Evolutionary conservation across 2,329 filamentous ascomycete genomes (phyloP).

Genomic region (Trichoderma gracile): DNA sequence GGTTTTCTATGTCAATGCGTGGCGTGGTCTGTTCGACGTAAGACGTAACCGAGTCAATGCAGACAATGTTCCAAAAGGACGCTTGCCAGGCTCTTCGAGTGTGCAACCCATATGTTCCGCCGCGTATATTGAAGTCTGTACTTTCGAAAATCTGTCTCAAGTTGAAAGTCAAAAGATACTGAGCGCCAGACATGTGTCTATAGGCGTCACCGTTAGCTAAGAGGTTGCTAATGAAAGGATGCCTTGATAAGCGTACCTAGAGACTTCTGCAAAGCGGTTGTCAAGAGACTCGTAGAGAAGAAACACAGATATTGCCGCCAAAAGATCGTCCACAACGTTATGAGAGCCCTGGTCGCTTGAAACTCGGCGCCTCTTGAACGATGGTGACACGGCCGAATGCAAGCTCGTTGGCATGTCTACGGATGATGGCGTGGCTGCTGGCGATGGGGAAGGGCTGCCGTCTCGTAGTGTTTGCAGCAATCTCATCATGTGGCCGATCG

Average conservation of each 20-base stretch:
- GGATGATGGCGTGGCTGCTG: constrained; percentile 8
- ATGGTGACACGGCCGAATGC: constrained; percentile 7
- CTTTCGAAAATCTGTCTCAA: constrained; percentile 5
- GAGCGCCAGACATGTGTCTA: constrained; percentile 29
- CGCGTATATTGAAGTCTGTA: constrained; percentile 11
- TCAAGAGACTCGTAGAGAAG: constrained; percentile 30
- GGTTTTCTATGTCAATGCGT: constrained; percentile 24
- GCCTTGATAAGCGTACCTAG: constrained; percentile 15
- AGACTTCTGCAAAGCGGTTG: constrained; percentile 28
- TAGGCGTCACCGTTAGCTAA: neutral
- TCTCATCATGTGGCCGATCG: constrained; percentile 30
- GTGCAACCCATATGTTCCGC: constrained; percentile 18
- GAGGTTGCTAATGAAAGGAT: too few relatives aligned
- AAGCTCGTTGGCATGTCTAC: neutral
- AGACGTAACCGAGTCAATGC: constrained; percentile 28
- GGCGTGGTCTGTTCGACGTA: constrained; percentile 25
- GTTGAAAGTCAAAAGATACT: constrained; percentile 23
- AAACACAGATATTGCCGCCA: constrained; percentile 28
- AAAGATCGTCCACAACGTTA: constrained; percentile 24
- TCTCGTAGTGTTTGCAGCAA: constrained; percentile 26
- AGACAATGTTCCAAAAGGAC: constrained; percentile 29
- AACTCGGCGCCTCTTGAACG: constrained; percentile 15
- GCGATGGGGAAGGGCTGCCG: constrained; percentile 6
- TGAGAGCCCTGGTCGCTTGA: neutral
- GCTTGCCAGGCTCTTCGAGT: constrained; percentile 28